Base-by-base conservation (phyloP, 495 filamentous ascomycete species). In the Penicillium desertorum region DNA sequence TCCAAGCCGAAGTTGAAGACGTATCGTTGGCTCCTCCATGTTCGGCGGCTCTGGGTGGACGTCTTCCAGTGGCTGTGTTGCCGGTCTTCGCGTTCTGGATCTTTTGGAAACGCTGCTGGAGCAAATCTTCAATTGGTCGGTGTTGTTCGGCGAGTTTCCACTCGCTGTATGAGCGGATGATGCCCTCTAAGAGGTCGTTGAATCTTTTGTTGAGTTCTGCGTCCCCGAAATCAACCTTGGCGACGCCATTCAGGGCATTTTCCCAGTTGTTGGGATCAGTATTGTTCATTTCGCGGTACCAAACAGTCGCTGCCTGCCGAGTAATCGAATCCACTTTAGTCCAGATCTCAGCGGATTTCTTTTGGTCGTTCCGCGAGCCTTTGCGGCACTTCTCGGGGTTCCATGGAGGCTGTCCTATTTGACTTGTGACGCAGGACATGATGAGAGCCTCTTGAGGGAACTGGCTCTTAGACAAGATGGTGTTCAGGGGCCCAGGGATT, bases 391-490 rank as follows among this genome's bases (percentile, higher is more conserved):
- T 50, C 1, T 45, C 45, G 20, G 37, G 19, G 22, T 8, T 56
- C 54, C 46, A 66, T 5, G 42, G 25, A 44, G 17, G 47, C 2
- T 53, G 54, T 10, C 59, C 54, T 5, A 69, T 50, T 3, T 56
- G 62, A 17, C 67, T 56, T 9, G 71, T 70, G 16, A 76, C 74
- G 56, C 73, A 77, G 12, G 75, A 72, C 54, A 78, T 83, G 19
- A 82, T 54, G 20, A 84, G 58, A 5, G 78, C 76, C 51, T 84
- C 77, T 29, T 74, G 67, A 0, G 70, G 65, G 4, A 71, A 69
- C 17, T 72, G 58, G 45, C 75, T 78, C 17, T 66, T 70, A 12
- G 64, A 66, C 34, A 82, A 64, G 7, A 78, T 71, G 29, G 76
- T 71, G 34, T 77, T 72, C 9, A 82, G 12, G n/a, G 74, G 66